These are phyloP conservation scores for Cladobotryum mycophilum DNA, from an alignment of 2,329 filamentous ascomycete species.

Conservation along the genomic window DNA sequence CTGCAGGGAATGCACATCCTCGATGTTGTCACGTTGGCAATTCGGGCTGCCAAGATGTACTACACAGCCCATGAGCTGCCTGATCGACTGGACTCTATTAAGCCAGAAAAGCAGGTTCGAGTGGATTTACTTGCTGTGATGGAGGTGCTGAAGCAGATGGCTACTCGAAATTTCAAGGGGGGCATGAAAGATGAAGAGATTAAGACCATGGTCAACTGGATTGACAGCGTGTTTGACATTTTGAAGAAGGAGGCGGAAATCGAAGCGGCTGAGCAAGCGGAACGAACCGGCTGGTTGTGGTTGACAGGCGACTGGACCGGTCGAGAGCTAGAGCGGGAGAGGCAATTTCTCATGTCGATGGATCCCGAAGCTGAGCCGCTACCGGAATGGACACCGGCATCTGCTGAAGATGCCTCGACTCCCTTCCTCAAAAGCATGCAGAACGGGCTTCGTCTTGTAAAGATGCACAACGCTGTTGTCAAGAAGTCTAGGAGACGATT, in stretches of 20 bases:
- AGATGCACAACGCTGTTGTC: conserved; percentile 84
- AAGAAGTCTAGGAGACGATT: conserved; percentile 80
- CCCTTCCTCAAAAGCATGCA: conserved; percentile 68
- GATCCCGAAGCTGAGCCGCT: conserved; percentile 53
- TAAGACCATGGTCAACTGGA: conserved; percentile 70
- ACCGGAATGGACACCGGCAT: conserved; percentile 58
- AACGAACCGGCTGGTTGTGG: conserved; percentile 76
- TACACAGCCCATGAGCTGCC: conserved; percentile 90
- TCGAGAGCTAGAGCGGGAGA: conserved; percentile 70
- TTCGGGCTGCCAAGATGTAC: conserved; percentile 90
- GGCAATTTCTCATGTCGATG: conserved; percentile 75
- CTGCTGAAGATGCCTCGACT: conserved; percentile 50
- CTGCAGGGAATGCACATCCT: conserved; percentile 87
- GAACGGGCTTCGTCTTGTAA: conserved; percentile 74
- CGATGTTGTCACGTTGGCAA: conserved; percentile 90
- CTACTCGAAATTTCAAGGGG: conserved; percentile 75
- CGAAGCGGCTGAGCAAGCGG: conserved; percentile 63
- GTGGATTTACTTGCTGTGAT: conserved; percentile 79
- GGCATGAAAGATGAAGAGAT: conserved; percentile 77
- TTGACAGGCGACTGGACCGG: conserved; percentile 69
- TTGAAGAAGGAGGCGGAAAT: conserved; percentile 70
- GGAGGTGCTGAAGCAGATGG: conserved; percentile 88
- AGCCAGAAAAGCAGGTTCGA: conserved; percentile 78
- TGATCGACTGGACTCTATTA: conserved; percentile 77
- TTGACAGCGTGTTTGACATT: conserved; percentile 69